Evolutionary conservation across 129 eudicot genomes (phyloP).

Genomic region (Ambrosia artemisiifolia): DNA sequence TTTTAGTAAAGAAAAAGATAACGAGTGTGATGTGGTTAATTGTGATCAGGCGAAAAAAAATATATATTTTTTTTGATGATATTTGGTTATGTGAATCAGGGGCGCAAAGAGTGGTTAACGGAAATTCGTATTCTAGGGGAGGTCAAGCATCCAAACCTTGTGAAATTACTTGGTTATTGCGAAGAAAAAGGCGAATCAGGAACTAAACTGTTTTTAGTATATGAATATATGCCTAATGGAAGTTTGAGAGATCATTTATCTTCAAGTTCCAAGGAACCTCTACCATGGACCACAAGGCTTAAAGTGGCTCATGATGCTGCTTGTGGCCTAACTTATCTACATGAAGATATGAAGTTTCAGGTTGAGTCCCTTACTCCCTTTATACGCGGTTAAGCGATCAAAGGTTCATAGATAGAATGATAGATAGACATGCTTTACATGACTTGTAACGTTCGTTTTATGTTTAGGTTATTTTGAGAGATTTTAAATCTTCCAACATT

Average conservation of each 20-base stretch:
- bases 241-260: conserved; percentile 76
- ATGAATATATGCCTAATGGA: conserved; percentile 75
- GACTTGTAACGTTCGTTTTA: not conserved
- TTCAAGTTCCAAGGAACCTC: conserved; percentile 39
- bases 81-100: conserved; percentile 25
- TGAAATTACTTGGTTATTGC: conserved; percentile 58
- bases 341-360: conserved; percentile 71
- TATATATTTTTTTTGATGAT: no score
- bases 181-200: conserved; percentile 46
- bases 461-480: conserved; percentile 72
- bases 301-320: conserved; percentile 84
- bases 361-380: conserved; percentile 3
- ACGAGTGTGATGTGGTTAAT: no score
- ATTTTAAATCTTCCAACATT: conserved; percentile 84
- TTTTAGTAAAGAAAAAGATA: no score
- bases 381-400: not conserved
- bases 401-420: not conserved
- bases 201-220: conserved; percentile 62
- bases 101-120: conserved; percentile 66
- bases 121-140: conserved; percentile 57
- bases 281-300: conserved; percentile 78
- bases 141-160: conserved; percentile 60
- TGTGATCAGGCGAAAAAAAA: no score
- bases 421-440: not conserved
- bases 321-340: conserved; percentile 58